Conservation (phyloP, 1,284 basidiomycete species). For the Sporisorium scitamineum region DNA sequence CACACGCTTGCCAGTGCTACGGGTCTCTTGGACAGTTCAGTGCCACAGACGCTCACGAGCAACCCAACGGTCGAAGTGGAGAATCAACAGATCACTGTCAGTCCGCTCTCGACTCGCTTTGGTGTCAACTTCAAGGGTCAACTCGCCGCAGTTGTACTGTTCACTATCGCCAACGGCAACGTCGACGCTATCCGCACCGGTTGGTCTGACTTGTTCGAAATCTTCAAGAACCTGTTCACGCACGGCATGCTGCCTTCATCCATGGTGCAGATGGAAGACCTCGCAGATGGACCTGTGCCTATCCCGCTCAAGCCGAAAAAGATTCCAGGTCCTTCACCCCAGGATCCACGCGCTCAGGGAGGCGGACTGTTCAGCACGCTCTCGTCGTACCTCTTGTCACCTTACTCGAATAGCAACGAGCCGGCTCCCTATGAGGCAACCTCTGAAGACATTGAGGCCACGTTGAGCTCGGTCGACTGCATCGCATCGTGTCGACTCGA, state of each 20-base stretch:
- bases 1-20: slow-evolving; percentile 76
- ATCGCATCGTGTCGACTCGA: slow-evolving; percentile 92
- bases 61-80: slow-evolving; percentile 95
- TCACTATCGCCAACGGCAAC: slow-evolving; percentile 97
- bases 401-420: slow-evolving; percentile 81
- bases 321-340: slow-evolving; percentile 86
- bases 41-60: slow-evolving; percentile 73
- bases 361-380: slow-evolving; percentile 91
- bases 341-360: slow-evolving; percentile 80
- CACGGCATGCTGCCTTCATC: slow-evolving; percentile 83
- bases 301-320: slow-evolving; percentile 62
- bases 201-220: slow-evolving; percentile 92
- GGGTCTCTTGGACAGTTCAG: slow-evolving; percentile 53
- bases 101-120: slow-evolving; percentile 90
- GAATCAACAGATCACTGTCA: slow-evolving; percentile 87
- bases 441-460: slow-evolving; percentile 90
- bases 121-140: slow-evolving; percentile 96
- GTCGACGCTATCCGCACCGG: slow-evolving; percentile 93
- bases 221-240: slow-evolving; percentile 95
- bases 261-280: slow-evolving; percentile 97
- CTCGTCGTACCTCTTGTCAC: slow-evolving; percentile 96
- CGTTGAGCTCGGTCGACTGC: slow-evolving; percentile 93
- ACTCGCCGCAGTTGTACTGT: slow-evolving; percentile 94
- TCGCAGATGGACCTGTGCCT: slow-evolving; percentile 69
- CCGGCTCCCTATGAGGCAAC: slow-evolving; percentile 77